Conservation (phyloP, 1,284 basidiomycete species). For the Rhodotorula sp. region DNA sequence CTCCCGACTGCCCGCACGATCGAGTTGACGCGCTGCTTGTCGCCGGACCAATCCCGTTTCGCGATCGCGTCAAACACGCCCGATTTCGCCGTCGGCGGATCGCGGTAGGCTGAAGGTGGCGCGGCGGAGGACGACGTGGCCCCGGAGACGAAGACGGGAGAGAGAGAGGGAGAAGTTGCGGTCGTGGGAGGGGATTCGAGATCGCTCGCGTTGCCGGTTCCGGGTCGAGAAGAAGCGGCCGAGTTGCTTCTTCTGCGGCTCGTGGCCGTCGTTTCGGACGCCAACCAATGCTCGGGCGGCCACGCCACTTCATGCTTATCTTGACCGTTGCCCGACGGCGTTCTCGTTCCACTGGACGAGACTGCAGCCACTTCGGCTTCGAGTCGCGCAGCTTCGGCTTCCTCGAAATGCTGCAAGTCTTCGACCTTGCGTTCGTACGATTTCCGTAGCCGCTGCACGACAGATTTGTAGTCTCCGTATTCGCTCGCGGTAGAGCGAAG, state of each 20-base stretch:
- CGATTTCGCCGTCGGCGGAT: conserved; percentile 31
- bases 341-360: conserved; percentile 12
- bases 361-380: not conserved
- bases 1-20: conserved; percentile 33
- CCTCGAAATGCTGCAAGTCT: conserved; percentile 38
- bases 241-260: conserved; percentile 22
- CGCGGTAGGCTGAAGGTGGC: conserved; percentile 17
- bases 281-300: conserved; percentile 36
- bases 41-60: conserved; percentile 35
- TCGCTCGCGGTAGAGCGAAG: conserved; percentile 30
- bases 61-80: conserved; percentile 38
- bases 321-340: not conserved
- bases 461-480: conserved; percentile 38
- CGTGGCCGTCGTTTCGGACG: too few relatives aligned
- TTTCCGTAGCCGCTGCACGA: conserved; percentile 31
- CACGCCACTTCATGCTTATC: conserved; percentile 3
- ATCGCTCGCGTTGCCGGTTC: not conserved
- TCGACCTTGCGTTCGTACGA: conserved; percentile 43
- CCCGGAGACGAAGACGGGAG: conserved; percentile 36
- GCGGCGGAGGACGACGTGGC: conserved; percentile 19
- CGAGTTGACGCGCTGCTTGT: conserved; percentile 39
- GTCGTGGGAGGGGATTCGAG: conserved; percentile 14
- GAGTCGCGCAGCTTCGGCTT: conserved; percentile 16
- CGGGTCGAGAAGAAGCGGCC: conserved; percentile 18
- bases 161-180: conserved; percentile 7